Evolutionary conservation across 768 basidiomycete species (phyloP), one percentile per base, ranked within the genome.

Genomic region (Leucosporidium yakuticum): DNA sequence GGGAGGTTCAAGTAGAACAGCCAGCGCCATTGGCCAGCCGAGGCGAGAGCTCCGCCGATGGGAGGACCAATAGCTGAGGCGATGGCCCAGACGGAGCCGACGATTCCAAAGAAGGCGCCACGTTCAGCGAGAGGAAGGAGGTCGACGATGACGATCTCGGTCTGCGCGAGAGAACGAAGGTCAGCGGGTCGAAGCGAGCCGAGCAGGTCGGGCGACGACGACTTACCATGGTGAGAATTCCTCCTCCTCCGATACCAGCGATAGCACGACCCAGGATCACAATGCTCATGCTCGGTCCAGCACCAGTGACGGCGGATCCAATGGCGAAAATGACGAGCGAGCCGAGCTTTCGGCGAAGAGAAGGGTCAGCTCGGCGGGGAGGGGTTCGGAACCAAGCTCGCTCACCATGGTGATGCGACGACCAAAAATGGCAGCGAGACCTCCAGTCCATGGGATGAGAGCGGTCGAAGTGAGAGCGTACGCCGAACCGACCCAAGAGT

Each of bases 71-170:
- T 64, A 6, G 74, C 71, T 2, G 49, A 36, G 1, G 75, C 69
- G 25, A 72, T 9, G 11, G 75, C 74, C 74, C 75, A 77, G 0
- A 72, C 67, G 14, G 64, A 57, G 68, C 64, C 51, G 49, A 72
- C 79, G 32, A 64, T 64, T 1, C 67, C 70, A 4, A 63, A 58
- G 50, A 50, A 72, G 0, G 49, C 34, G 4, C 84, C 84, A 11
- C 84, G 79, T 77, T 83, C 82, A 19, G 75, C 54, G 9, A 85
- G 77, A 4, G 82, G 78, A 19, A 84, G 81, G 4, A 85, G 73
- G 67, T 85, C 84, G 20, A 79, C 76, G 7, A 83, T 61, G 51
- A 84, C 77, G 50, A 84, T 83, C 9, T 80, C 79, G 3, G 77
- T 75, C 14, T 64, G 59, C 39, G n/a, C n/a, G 14, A 15, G 39